Evolutionary conservation across 192 early-diverging fungal genomes (phyloP), one percentile per base, ranked within the genome.

Genomic region (Gaertneriomyces sp.): DNA sequence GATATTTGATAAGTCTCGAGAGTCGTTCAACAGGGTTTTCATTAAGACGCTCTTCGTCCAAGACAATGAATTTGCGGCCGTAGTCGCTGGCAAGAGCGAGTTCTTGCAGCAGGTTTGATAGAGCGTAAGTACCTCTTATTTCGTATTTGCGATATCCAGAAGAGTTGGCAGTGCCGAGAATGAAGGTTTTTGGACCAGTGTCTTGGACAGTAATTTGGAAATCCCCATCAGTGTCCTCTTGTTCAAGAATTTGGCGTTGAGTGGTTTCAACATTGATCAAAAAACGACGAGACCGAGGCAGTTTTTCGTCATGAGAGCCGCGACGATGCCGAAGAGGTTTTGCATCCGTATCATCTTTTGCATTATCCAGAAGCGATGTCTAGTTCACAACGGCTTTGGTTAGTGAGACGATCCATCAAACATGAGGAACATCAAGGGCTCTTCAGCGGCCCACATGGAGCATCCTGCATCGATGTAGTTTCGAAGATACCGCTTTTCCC

Each of bases 191-290:
- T 40, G 96, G 96, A 0, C 96, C 96, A 11, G 75, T 61, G 75
- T 98, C 96, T 58, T 90, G 84, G 39, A 98, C 79, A 2, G 96
- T 98, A 56, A 98, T 97, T 69, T 97, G 96, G 69, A 82, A 89
- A 64, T 98, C 92, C 33, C 90, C 90, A 76, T 97, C 89, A 0
- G 94, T 95, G 71, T 98, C 96, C 72, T 98, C 96, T 64, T 98
- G 96, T 58, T 79, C 87, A 40, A 98, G 76, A 6, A 98, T 81
- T 40, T 25, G 51, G 79, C 87, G 81, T 46, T 91, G 86, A 3
- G 92, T 92, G 56, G 85, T 85, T 46, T 85, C 86, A 1, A 98
- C 93, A 56, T 98, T 89, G 50, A 98, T 86, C 10, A 95, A 71
- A 70, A 95, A 94, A 42, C 82, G 77, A 25, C 92, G 78, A 1